phyloP scores from a whole-genome alignment of 352 stramenopile species.

The Phytopythium chamaehyphon region DNA sequence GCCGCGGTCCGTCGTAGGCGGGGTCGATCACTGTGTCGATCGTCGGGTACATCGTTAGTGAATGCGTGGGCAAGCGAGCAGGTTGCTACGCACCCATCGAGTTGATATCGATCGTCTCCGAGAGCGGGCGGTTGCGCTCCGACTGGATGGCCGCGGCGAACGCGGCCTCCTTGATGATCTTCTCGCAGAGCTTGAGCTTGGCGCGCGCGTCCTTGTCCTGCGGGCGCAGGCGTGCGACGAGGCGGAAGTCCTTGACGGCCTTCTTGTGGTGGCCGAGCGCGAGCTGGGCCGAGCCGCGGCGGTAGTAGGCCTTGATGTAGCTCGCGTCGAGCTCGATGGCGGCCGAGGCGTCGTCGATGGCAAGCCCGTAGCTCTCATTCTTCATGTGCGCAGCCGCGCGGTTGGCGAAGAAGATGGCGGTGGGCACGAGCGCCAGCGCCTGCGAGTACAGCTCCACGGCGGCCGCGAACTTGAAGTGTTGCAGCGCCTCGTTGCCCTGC shows the following conservation, averaged over 20 bases:
- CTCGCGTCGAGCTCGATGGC: constrained; percentile 92
- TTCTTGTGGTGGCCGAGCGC: constrained; percentile 96
- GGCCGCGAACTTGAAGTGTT: constrained; percentile 73
- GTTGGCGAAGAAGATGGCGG: constrained; percentile 93
- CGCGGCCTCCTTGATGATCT: constrained; percentile 94
- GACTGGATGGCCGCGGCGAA: constrained; percentile 97
- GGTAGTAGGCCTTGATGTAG: constrained; percentile 99
- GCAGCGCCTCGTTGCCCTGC: constrained; percentile 81
- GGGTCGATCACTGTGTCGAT: constrained; percentile 56
- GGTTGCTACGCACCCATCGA: constrained; percentile 38
- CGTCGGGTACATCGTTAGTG: too few relatives aligned
- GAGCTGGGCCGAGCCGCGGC: constrained; percentile 94
- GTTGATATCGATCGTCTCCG: constrained; percentile 90
- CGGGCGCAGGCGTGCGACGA: constrained; percentile 94
- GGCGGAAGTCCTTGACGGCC: constrained; percentile 96
- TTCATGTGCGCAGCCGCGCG: constrained; percentile 96
- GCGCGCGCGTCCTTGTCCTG: constrained; percentile 90
- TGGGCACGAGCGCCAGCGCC: constrained; percentile 85
- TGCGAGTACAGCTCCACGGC: constrained; percentile 88
- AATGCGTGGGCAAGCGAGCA: too few relatives aligned
- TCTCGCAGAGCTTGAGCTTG: constrained; percentile 97
- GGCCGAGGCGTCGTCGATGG: constrained; percentile 94
- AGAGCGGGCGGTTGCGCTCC: constrained; percentile 91
- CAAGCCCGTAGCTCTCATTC: constrained; percentile 97
- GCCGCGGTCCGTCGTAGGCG: constrained; percentile 72